phyloP scores from a whole-genome alignment of 2,329 filamentous ascomycete genomes.

The Sarocladium oryzae region DNA sequence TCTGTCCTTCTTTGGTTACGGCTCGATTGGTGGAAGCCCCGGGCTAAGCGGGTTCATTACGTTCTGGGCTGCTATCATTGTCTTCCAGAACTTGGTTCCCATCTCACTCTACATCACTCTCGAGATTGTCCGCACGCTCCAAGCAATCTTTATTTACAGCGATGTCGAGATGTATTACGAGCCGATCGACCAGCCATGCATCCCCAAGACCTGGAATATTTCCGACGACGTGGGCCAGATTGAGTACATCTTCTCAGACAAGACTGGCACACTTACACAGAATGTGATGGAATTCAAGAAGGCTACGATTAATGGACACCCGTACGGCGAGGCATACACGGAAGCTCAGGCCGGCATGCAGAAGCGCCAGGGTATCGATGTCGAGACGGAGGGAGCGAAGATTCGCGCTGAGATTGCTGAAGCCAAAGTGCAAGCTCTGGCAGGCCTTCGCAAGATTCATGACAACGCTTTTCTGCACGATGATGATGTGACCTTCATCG shows the following conservation, averaged over 20 bases:
- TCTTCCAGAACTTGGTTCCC: conserved; percentile 98
- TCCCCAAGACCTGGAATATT: conserved; percentile 98
- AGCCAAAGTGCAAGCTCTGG: conserved; percentile 67
- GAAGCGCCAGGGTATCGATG: conserved; percentile 79
- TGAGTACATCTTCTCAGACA: conserved; percentile 98
- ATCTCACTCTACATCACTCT: conserved; percentile 97
- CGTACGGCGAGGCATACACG: conserved; percentile 96
- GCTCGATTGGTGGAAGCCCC: conserved; percentile 69
- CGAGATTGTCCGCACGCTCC: conserved; percentile 87
- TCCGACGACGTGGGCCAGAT: conserved; percentile 97
- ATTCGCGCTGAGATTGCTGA: conserved; percentile 72
- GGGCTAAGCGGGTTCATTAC: conserved; percentile 86
- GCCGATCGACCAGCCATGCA: conserved; percentile 85
- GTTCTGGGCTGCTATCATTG: conserved; percentile 89
- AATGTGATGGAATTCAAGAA: conserved; percentile 99
- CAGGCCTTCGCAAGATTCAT: conserved; percentile 67
- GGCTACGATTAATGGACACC: conserved; percentile 88
- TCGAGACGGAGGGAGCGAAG: conserved; percentile 69
- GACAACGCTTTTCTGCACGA: conserved; percentile 88
- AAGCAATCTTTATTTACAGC: conserved; percentile 96
- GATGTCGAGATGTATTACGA: conserved; percentile 98
- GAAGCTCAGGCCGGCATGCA: conserved; percentile 97
- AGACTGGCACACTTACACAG: conserved; percentile 92
- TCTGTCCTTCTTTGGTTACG: conserved; percentile 75
- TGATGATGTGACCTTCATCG: conserved; percentile 85